A percentile compares a stretch with the other conserved stretches of the same genome.
phyloP scores from a whole-genome alignment of 805 yeast genomes.

The Nakazawaea ishiwadae region DNA sequence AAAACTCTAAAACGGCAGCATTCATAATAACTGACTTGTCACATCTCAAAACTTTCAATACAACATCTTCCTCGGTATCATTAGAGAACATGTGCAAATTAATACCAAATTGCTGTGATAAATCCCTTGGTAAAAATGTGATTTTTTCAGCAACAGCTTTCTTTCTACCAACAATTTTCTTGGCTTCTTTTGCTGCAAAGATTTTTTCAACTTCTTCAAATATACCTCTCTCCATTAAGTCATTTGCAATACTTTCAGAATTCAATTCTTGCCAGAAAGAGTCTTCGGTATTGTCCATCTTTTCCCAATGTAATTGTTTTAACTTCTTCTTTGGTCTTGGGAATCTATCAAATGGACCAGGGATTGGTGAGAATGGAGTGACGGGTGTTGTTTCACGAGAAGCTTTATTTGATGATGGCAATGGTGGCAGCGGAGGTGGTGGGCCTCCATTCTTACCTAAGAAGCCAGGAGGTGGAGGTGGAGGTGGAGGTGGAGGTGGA shows the following conservation, averaged over 20 bases:
- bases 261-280: conserved; percentile 78
- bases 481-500: conserved; percentile 25
- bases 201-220: conserved; percentile 58
- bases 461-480: conserved; percentile 23
- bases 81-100: conserved; percentile 62
- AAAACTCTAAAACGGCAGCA: conserved; percentile 60
- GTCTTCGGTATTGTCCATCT: conserved; percentile 73
- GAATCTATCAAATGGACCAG: conserved; percentile 40
- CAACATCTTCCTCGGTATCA: conserved; percentile 48
- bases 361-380: conserved; percentile 18
- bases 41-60: conserved; percentile 53
- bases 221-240: conserved; percentile 54
- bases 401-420: conserved; percentile 10
- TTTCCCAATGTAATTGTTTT: conserved; percentile 97
- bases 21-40: conserved; percentile 50
- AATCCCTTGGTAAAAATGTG: conserved; percentile 60
- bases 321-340: conserved; percentile 73
- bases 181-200: conserved; percentile 48
- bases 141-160: conserved; percentile 33
- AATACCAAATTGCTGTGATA: conserved; percentile 77
- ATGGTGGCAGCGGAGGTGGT: conserved; percentile 22
- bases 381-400: conserved; percentile 16
- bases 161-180: conserved; percentile 38
- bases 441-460: not conserved
- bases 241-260: conserved; percentile 39